Conservation (phyloP, 2,329 filamentous ascomycete genomes). For the Fusarium armeniacum region DNA sequence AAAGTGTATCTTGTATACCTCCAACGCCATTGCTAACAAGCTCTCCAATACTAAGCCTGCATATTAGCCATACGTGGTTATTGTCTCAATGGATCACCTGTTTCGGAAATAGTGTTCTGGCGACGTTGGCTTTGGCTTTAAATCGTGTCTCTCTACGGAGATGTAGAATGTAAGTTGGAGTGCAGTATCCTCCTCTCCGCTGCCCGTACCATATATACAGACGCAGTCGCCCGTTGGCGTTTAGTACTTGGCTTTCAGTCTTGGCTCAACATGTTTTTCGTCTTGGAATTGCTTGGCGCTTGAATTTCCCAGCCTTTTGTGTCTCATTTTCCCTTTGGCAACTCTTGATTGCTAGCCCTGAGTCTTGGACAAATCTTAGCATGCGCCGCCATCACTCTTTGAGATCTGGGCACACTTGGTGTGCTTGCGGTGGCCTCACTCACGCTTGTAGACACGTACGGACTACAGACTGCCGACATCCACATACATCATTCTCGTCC, state of each 20-base stretch:
- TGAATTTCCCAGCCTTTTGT: slow-evolving; percentile 26
- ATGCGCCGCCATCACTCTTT: slow-evolving; percentile 24
- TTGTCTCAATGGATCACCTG: slow-evolving; percentile 5
- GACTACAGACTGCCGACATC: too few relatives aligned
- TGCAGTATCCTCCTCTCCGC: background rate
- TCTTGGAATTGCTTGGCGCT: slow-evolving; percentile 42
- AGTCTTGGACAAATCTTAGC: slow-evolving; percentile 34
- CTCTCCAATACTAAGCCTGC: background rate
- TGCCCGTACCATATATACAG: slow-evolving; percentile 11
- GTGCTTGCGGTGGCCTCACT: slow-evolving; percentile 26
- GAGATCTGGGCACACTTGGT: slow-evolving; percentile 12
- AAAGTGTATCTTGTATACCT: slow-evolving; percentile 4
- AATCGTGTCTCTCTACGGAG: background rate
- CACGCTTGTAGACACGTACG: background rate
- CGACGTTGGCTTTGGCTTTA: background rate
- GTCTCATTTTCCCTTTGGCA: slow-evolving; percentile 37
- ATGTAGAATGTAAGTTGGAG: background rate
- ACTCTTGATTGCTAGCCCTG: slow-evolving; percentile 18
- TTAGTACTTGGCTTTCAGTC: slow-evolving; percentile 40
- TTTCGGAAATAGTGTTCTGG: slow-evolving; percentile 2
- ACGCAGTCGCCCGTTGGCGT: slow-evolving; percentile 26
- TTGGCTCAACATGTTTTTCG: slow-evolving; percentile 40
- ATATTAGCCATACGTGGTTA: background rate
- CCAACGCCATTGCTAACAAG: background rate
- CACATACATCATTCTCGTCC: too few relatives aligned